Percentiles rank a stretch among this genome's conserved stretches.
Evolutionary conservation across 257 asterid genomes (phyloP).

Genomic region (Nicotiana tomentosiformis): DNA sequence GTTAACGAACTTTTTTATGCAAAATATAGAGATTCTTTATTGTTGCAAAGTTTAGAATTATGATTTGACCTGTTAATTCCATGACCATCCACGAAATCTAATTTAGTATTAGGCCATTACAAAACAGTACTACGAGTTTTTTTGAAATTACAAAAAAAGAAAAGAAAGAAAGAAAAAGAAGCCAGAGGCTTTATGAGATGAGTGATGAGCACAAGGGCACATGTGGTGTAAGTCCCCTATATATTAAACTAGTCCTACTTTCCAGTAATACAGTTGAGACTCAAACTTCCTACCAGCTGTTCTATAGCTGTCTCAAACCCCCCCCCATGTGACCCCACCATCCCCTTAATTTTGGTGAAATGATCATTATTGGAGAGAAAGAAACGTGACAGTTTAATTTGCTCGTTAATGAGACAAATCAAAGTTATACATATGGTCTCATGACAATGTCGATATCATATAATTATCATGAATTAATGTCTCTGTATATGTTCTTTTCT

Average conservation of each 20-base stretch:
- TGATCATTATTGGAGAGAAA: background rate
- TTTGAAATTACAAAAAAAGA: background rate
- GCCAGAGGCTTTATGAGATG: background rate
- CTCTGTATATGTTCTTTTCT: background rate
- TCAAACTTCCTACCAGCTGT: conserved; percentile 69
- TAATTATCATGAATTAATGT: background rate
- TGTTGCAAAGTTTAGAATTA: too few species aligned
- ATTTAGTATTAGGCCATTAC: too few species aligned
- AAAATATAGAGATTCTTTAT: too few species aligned
- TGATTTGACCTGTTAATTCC: too few species aligned
- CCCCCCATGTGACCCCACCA: conserved; percentile 67
- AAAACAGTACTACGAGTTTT: too few species aligned
- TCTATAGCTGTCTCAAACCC: conserved; percentile 71
- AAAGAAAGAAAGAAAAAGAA: background rate
- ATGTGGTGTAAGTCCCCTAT: conserved; percentile 73
- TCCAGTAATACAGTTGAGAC: conserved; percentile 69
- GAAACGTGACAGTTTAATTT: background rate
- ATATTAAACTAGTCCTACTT: conserved; percentile 38
- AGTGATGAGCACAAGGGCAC: conserved; percentile 46
- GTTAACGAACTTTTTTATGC: too few species aligned
- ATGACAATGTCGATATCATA: background rate
- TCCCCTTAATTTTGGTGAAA: background rate
- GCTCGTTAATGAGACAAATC: background rate
- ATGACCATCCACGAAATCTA: too few species aligned
- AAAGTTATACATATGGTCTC: background rate